Evolutionary conservation across 805 yeast species (phyloP), one percentile per base, ranked within the genome.

Genomic region (Myxozyma lipomycoides): DNA sequence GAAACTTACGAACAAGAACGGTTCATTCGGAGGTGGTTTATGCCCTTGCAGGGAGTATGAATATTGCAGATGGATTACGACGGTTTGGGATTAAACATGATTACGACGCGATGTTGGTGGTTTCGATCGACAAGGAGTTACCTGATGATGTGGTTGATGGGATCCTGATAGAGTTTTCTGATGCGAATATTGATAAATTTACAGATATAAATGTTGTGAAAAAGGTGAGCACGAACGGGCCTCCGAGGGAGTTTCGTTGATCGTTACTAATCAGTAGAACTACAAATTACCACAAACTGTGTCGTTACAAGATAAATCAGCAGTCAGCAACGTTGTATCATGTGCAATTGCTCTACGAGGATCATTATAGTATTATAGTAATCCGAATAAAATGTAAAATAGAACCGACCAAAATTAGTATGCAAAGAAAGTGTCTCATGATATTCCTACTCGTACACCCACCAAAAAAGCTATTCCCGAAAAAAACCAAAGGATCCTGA

Each of bases 1-100:
- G 67, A 19, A 19, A 59, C 42, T 73, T 78, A 72, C 75, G 82
- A 57, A 82, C 95, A 7, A 80, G 76, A 58, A 75, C 81, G 0
- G 59, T 86, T 28, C 84, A 85, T 62, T 81, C 93, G 0, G 95
- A 87, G 61, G 72, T 84, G 36, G 76, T 86, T 22, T 78, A 82
- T 61, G 78, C 81, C 51, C 69, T 87, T 51, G 79, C 89, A 1
- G 87, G 91, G 1, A 75, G 79, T 5, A 82, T 80, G 59, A 85
- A 84, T 62, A 82, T 83, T 36, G 75, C 78, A 71, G 93, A 86
- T 52, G 83, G 88, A 0, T 71, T 86, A 55, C 78, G 75, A 56
- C 73, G 77, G 59, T 84, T 85, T 67, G 95, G 95, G 9, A 73
- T 86, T 17, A 78, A 79, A 46, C 76, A 74, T 28, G 68, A 70